Percentiles rank a stretch among this genome's conserved stretches.
phyloP scores from a whole-genome alignment of 176 grass and related monocot species.

The Leersia perrieri region DNA sequence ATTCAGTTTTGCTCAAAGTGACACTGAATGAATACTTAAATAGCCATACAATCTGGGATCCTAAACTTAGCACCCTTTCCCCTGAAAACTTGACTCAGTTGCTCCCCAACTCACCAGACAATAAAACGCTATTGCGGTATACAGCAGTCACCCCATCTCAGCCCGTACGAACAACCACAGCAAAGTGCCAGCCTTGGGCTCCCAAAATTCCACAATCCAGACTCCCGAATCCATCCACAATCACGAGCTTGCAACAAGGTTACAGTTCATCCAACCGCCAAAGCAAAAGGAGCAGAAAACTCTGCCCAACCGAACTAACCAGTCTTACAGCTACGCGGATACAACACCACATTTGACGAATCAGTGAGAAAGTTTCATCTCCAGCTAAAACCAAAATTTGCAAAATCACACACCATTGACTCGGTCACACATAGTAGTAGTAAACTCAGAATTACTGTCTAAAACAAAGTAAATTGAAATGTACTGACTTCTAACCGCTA shows the following conservation, averaged over 20 bases:
- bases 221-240: not conserved
- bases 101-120: constrained; percentile 27
- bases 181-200: constrained; percentile 7
- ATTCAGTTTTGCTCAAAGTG: not conserved
- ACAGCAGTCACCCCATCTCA: not conserved
- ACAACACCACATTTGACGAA: not conserved
- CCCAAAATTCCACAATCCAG: not conserved
- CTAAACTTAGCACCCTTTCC: not conserved
- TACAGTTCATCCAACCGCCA: constrained; percentile 37
- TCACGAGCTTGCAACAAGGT: constrained; percentile 29
- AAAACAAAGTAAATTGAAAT: not conserved
- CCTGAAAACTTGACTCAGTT: constrained; percentile 12
- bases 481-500: not conserved
- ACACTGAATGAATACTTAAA: not conserved
- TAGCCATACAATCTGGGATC: not conserved
- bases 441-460: not conserved
- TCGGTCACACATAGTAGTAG: not conserved
- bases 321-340: not conserved
- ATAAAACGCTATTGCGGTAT: constrained; percentile 7
- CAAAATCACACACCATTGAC: not conserved
- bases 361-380: not conserved
- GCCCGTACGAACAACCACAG: not conserved
- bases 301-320: not conserved
- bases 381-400: not conserved
- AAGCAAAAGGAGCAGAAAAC: constrained; percentile 13